Evolutionary conservation across 345 rosid species (phyloP).

Genomic region (Lepidium africanum): DNA sequence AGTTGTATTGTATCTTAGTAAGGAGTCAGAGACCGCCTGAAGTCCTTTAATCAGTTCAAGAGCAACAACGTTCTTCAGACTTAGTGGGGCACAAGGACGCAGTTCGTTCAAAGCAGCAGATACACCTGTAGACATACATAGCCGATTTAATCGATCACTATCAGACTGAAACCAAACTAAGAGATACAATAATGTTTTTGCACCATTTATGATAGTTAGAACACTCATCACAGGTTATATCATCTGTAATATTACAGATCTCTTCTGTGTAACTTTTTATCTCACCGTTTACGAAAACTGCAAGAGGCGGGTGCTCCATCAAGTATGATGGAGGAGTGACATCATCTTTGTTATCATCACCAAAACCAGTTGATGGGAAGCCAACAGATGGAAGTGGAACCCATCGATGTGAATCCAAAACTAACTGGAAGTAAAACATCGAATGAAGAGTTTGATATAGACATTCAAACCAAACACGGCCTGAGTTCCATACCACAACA

Average conservation of each 20-base stretch:
- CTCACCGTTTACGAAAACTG: conserved; percentile 87
- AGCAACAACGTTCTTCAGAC: conserved; percentile 69
- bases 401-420: conserved; percentile 97
- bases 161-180: not conserved
- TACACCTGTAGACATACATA: conserved; percentile 46
- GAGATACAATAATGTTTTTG: not conserved
- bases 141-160: not conserved
- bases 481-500: not conserved
- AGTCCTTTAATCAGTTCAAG: conserved; percentile 75
- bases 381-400: conserved; percentile 91
- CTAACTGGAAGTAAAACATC: conserved; percentile 56
- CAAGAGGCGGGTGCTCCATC: conserved; percentile 99
- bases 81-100: conserved; percentile 85
- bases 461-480: not conserved
- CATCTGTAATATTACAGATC: not conserved
- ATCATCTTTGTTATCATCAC: conserved; percentile 74
- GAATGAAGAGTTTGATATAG: conserved; percentile 13
- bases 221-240: not conserved
- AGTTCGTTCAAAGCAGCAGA: conserved; percentile 91
- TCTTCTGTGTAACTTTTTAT: not conserved
- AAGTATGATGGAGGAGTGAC: conserved; percentile 87
- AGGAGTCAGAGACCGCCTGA: conserved; percentile 72
- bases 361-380: conserved; percentile 49
- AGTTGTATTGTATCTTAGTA: conserved; percentile 76
- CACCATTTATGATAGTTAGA: not conserved